A percentile compares a stretch with the other conserved stretches of the same genome.
Evolutionary conservation across 2,329 filamentous ascomycete species (phyloP).

Genomic region (Bipolaris sorokiniana): DNA sequence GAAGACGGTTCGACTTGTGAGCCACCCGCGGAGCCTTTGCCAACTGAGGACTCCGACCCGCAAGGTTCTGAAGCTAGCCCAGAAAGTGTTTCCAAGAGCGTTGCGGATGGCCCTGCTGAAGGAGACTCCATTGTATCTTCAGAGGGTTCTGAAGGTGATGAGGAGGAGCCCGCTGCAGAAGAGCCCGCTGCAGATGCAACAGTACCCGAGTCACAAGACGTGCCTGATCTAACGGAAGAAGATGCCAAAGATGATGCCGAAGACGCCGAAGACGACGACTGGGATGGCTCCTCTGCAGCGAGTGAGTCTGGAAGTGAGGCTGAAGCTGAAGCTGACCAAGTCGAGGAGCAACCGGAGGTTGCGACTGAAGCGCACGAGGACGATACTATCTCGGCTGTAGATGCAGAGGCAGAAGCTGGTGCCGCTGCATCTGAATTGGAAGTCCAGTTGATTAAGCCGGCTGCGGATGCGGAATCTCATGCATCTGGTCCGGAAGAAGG

Average conservation of each 20-base stretch:
- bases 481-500: constrained; percentile 4
- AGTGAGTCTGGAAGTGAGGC: constrained; percentile 2
- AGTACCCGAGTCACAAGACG: constrained; percentile 10
- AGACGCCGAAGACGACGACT: constrained; percentile 1
- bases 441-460: neutral
- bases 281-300: neutral
- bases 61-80: neutral
- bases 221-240: neutral
- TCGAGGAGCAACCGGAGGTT: neutral
- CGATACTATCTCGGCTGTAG: neutral
- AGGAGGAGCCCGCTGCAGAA: constrained; percentile 6
- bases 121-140: constrained; percentile 6
- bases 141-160: constrained; percentile 5
- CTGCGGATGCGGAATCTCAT: neutral
- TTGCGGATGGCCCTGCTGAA: neutral
- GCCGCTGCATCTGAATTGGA: constrained; percentile 1
- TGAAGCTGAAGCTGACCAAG: constrained; percentile 1
- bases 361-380: constrained; percentile 1
- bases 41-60: neutral
- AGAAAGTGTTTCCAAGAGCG: neutral
- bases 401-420: neutral
- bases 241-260: neutral
- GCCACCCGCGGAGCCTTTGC: constrained; percentile 1
- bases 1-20: constrained; percentile 1
- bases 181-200: constrained; percentile 6